These are phyloP conservation scores for Groenewaldozyma auringiensis DNA, from an alignment of 1,139 yeast species.

Conservation along the genomic window DNA sequence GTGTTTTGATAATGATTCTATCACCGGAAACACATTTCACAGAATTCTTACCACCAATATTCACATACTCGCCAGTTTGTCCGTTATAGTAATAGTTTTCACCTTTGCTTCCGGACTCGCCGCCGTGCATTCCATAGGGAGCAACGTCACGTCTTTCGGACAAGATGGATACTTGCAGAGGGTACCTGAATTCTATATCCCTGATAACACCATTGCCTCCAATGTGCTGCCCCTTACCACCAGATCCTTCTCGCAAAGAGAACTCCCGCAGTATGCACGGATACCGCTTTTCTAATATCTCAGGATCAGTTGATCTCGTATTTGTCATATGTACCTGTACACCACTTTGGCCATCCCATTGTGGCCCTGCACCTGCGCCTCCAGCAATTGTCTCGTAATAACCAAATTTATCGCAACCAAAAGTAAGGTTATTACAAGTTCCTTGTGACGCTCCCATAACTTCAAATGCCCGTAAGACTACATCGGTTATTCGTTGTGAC, in stretches of 20 bases:
- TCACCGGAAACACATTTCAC: conserved; percentile 48
- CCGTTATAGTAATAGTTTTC: conserved; percentile 44
- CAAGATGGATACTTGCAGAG: conserved; percentile 50
- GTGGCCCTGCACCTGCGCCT: conserved; percentile 62
- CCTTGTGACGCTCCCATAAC: conserved; percentile 78
- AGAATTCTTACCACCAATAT: conserved; percentile 54
- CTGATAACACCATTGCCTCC: conserved; percentile 63
- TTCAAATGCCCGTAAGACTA: conserved; percentile 62
- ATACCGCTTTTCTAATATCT: conserved; percentile 56
- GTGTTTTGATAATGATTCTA: conserved; percentile 44
- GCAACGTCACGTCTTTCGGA: conserved; percentile 53
- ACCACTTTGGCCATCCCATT: conserved; percentile 56
- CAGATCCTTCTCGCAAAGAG: conserved; percentile 46
- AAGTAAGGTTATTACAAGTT: conserved; percentile 66
- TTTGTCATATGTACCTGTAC: conserved; percentile 69
- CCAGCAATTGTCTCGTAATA: conserved; percentile 70
- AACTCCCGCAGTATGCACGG: conserved; percentile 56
- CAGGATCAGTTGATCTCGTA: conserved; percentile 64
- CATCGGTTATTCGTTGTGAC: conserved; percentile 76
- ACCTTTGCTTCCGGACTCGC: conserved; percentile 52
- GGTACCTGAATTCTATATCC: conserved; percentile 51
- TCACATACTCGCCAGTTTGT: conserved; percentile 28
- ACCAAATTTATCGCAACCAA: conserved; percentile 54
- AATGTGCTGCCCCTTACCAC: conserved; percentile 46
- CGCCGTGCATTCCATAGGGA: conserved; percentile 59